A percentile compares a stretch with the other conserved stretches of the same genome.
Conservation (phyloP, 108 stramenopile genomes). For the Poteriospumella lacustris region DNA sequence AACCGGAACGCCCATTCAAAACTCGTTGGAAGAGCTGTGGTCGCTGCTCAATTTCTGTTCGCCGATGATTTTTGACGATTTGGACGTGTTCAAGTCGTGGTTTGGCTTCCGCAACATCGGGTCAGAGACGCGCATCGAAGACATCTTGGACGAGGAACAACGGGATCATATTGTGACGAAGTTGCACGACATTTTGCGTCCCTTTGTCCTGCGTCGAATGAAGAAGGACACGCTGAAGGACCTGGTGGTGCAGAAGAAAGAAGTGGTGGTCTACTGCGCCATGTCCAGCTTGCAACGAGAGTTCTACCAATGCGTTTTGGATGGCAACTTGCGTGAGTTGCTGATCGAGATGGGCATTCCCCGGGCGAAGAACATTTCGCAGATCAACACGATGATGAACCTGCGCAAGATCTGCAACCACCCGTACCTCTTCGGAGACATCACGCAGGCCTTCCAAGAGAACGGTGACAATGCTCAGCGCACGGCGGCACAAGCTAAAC, state of each 20-base stretch:
- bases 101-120: slow-evolving; percentile 95
- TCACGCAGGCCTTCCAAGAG: background rate
- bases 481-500: slow-evolving; percentile 29
- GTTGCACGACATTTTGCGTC: slow-evolving; percentile 92
- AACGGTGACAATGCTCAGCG: background rate
- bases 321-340: slow-evolving; percentile 50
- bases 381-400: slow-evolving; percentile 90
- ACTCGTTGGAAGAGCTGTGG: slow-evolving; percentile 86
- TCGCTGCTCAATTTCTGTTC: slow-evolving; percentile 95
- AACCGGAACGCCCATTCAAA: slow-evolving; percentile 96
- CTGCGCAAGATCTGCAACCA: slow-evolving; percentile 91
- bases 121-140: slow-evolving; percentile 76
- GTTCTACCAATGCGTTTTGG: slow-evolving; percentile 45
- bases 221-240: slow-evolving; percentile 82
- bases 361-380: slow-evolving; percentile 10
- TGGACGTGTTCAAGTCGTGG: slow-evolving; percentile 89
- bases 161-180: slow-evolving; percentile 83
- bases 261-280: slow-evolving; percentile 86
- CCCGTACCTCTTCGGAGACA: slow-evolving; percentile 90
- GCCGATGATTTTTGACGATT: slow-evolving; percentile 94
- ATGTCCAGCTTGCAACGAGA: slow-evolving; percentile 76
- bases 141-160: slow-evolving; percentile 75
- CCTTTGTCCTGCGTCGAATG: slow-evolving; percentile 85
- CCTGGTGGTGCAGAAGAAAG: slow-evolving; percentile 83
- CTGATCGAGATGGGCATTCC: slow-evolving; percentile 6